Conservation (phyloP, 1,139 yeast genomes). For the Saccharomyces hybrid region DNA sequence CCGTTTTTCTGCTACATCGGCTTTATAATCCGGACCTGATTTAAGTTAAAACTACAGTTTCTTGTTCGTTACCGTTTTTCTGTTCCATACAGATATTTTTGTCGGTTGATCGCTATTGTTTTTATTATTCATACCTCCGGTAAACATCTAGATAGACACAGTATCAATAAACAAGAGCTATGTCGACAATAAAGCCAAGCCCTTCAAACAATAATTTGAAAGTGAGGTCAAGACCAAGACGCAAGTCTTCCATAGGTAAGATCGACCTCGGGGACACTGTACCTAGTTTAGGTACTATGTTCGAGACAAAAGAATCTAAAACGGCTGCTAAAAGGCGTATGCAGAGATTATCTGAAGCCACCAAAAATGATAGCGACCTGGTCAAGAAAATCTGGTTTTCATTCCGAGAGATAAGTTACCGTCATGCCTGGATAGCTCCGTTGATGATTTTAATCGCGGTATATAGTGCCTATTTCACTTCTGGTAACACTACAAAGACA, state of each 20-base stretch:
- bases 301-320: constrained; percentile 18
- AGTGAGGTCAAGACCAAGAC: constrained; percentile 19
- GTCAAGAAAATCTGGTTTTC: constrained; percentile 45
- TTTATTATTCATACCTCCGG: neutral
- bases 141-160: neutral
- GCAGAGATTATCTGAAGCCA: constrained; percentile 16
- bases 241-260: constrained; percentile 27
- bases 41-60: neutral
- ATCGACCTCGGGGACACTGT: constrained; percentile 26
- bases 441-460: constrained; percentile 39
- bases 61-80: neutral
- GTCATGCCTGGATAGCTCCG: constrained; percentile 76
- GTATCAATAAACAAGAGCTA: neutral
- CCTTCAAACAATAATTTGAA: neutral
- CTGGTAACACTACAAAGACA: constrained; percentile 44
- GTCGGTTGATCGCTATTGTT: neutral
- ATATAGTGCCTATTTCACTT: constrained; percentile 37
- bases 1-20: neutral
- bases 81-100: neutral
- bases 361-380: constrained; percentile 20
- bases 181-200: neutral
- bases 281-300: constrained; percentile 23
- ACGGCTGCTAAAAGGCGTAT: constrained; percentile 22
- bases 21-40: neutral
- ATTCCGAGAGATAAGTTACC: constrained; percentile 52